phyloP scores from a whole-genome alignment of 192 early-diverging fungal genomes.

The Backusella sp. region DNA sequence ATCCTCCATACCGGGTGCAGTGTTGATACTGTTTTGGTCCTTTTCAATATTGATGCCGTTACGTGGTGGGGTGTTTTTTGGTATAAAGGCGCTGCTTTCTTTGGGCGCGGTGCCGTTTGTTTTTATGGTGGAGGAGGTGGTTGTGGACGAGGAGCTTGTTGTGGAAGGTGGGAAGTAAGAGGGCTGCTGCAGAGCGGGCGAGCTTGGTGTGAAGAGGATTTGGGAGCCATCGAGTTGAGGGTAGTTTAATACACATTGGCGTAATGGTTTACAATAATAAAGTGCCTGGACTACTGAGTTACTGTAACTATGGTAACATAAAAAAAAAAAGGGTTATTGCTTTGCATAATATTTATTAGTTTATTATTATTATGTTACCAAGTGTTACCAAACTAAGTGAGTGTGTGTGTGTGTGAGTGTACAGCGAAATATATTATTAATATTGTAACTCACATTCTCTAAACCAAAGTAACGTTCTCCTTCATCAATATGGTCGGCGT shows the following conservation, averaged over 20 bases:
- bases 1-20: conserved; percentile 60
- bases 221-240: conserved; percentile 42
- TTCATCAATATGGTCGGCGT: conserved; percentile 53
- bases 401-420: background rate
- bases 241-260: conserved; percentile 85
- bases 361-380: conserved; percentile 50
- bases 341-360: background rate
- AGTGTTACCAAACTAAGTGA: conserved; percentile 79
- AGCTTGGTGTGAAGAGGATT: conserved; percentile 25
- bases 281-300: conserved; percentile 96
- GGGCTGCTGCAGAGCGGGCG: conserved; percentile 26
- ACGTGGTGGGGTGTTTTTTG: background rate
- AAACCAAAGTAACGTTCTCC: conserved; percentile 84
- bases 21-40: conserved; percentile 12
- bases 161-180: conserved; percentile 13
- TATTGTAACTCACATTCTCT: conserved; percentile 70
- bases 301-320: conserved; percentile 65
- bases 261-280: conserved; percentile 93
- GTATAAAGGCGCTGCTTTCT: background rate
- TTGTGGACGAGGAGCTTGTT: background rate
- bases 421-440: background rate
- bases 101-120: background rate
- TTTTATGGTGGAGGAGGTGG: conserved; percentile 12
- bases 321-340: background rate
- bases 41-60: conserved; percentile 4